Conservation (phyloP, 805 yeast species). For the Candida ficus region DNA sequence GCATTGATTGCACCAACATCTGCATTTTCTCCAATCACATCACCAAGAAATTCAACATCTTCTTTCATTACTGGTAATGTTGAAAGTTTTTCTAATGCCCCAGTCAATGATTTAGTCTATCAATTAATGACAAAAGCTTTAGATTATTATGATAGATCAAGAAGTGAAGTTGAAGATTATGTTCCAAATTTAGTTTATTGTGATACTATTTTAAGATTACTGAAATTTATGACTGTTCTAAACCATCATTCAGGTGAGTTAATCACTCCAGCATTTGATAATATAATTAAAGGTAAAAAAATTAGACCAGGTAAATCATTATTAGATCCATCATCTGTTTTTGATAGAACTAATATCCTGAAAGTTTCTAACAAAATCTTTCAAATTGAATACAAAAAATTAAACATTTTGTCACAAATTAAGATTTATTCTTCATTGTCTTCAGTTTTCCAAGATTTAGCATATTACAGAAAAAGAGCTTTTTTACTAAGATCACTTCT, state of each 20-base stretch:
- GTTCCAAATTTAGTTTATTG: constrained; percentile 79
- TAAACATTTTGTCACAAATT: constrained; percentile 50
- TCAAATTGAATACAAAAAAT: constrained; percentile 37
- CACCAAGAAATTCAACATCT: constrained; percentile 45
- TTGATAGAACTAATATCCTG: constrained; percentile 40
- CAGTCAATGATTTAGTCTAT: constrained; percentile 30
- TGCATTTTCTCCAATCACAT: constrained; percentile 29
- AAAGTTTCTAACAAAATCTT: constrained; percentile 42
- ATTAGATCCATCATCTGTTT: constrained; percentile 10
- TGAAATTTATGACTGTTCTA: constrained; percentile 53
- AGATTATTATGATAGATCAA: constrained; percentile 45
- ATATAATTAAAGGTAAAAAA: constrained; percentile 38
- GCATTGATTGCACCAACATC: constrained; percentile 6
- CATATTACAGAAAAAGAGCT: constrained; percentile 60
- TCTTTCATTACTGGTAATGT: background rate
- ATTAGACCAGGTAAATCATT: constrained; percentile 7
- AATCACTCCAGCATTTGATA: constrained; percentile 35
- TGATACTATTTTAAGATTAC: constrained; percentile 61
- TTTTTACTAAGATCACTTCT: constrained; percentile 65
- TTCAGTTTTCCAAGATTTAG: constrained; percentile 53
- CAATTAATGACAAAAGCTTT: constrained; percentile 35
- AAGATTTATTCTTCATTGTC: constrained; percentile 64
- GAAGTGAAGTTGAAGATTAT: constrained; percentile 58
- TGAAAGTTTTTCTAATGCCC: constrained; percentile 3
- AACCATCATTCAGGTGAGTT: constrained; percentile 31